A percentile compares a stretch with the other conserved stretches of the same genome.
Evolutionary conservation across 176 grass and related monocot species (phyloP).

Genomic region (Lolium perenne): DNA sequence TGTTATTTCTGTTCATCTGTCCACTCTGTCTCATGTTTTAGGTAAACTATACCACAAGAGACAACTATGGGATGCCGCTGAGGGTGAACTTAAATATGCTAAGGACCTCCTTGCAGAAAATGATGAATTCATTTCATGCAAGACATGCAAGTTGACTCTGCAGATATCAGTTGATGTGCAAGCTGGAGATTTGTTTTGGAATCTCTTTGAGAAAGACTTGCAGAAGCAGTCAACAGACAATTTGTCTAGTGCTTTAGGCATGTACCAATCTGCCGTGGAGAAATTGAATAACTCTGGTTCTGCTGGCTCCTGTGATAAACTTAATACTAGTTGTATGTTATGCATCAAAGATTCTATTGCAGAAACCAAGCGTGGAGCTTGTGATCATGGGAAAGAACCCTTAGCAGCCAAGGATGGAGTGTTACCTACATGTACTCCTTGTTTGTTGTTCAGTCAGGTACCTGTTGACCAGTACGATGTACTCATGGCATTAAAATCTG

Average conservation of each 20-base stretch:
- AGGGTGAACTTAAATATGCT: conserved; percentile 62
- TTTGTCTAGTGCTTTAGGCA: conserved; percentile 61
- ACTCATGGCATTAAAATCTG: conserved; percentile 18
- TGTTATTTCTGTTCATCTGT: conserved; percentile 20
- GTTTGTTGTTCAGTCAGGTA: conserved; percentile 44
- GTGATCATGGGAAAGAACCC: conserved; percentile 16
- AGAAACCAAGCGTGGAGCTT: conserved; percentile 22
- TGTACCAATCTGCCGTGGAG: conserved; percentile 63
- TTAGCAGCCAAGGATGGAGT: conserved; percentile 27
- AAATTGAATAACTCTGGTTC: conserved; percentile 54
- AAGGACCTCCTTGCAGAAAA: conserved; percentile 53
- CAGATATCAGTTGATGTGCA: conserved; percentile 70
- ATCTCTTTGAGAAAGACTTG: conserved; percentile 53
- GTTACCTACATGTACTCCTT: conserved; percentile 47
- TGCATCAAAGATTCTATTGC: conserved; percentile 16
- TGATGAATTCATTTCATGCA: conserved; percentile 61
- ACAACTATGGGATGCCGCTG: conserved; percentile 63
- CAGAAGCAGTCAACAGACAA: conserved; percentile 46
- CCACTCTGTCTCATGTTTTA: conserved; percentile 40
- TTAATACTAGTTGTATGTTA: neutral
- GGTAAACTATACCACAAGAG: conserved; percentile 82
- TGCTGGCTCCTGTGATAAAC: neutral
- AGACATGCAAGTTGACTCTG: conserved; percentile 55
- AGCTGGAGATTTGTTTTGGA: conserved; percentile 67
- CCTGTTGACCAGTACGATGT: neutral